A percentile compares a stretch with the other conserved stretches of the same genome.
Conservation (phyloP, 2,329 filamentous ascomycete genomes). For the Cytospora schulzeri region DNA sequence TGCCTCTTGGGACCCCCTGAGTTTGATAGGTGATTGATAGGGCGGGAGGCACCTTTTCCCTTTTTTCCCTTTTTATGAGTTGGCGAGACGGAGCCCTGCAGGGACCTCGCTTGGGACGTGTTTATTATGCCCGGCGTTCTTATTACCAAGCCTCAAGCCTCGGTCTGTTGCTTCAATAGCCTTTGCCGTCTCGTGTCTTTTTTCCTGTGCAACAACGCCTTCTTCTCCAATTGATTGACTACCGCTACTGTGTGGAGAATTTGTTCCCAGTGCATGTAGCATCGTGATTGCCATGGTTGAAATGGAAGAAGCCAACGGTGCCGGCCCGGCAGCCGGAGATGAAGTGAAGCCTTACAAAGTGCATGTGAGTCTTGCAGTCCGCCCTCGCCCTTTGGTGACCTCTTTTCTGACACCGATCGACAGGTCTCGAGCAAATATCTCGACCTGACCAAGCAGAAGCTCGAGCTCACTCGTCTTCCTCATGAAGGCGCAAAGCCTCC, state of each 20-base stretch:
- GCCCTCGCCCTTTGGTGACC: neutral
- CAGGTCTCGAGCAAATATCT: slow-evolving; percentile 69
- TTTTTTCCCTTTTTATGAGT: neutral
- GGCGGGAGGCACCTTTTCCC: neutral
- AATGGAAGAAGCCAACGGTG: slow-evolving; percentile 31
- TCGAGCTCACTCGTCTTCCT: slow-evolving; percentile 67
- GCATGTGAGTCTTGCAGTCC: slow-evolving; percentile 48
- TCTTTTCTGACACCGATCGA: slow-evolving; percentile 33
- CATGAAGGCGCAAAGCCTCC: slow-evolving; percentile 55
- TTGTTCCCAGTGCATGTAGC: slow-evolving; percentile 4
- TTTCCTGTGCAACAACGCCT: neutral
- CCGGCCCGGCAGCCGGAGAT: slow-evolving; percentile 38
- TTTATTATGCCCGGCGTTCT: neutral
- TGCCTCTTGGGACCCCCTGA: neutral
- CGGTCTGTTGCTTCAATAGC: neutral
- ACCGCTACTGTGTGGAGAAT: slow-evolving; percentile 1
- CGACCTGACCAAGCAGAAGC: slow-evolving; percentile 66
- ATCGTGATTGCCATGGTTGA: slow-evolving; percentile 31
- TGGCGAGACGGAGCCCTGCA: neutral
- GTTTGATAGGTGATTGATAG: neutral
- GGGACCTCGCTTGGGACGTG: neutral
- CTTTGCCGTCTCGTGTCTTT: neutral
- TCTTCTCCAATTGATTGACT: neutral
- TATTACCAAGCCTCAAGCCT: neutral
- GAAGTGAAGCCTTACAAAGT: slow-evolving; percentile 59